Evolutionary conservation across 768 basidiomycete species (phyloP).

Genomic region (Baorangia bicolor): DNA sequence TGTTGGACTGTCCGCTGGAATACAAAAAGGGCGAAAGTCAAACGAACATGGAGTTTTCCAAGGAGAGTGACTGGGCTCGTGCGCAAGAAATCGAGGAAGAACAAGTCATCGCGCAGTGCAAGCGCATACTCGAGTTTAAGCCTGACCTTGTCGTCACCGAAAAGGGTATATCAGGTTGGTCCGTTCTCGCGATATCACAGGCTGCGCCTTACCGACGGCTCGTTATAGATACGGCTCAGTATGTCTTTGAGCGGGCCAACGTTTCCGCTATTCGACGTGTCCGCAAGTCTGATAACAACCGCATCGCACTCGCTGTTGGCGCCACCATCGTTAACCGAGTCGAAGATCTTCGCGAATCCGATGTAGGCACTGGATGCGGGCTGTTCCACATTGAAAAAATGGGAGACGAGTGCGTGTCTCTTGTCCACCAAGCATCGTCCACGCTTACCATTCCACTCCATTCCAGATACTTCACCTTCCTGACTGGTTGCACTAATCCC

Average conservation of each 20-base stretch:
- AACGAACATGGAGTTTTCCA: conserved; percentile 97
- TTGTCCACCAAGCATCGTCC: neutral
- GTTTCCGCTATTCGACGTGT: conserved; percentile 96
- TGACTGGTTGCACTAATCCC: conserved; percentile 85
- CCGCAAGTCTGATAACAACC: conserved; percentile 98
- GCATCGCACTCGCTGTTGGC: conserved; percentile 92
- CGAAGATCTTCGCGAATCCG: conserved; percentile 89
- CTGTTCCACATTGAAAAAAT: conserved; percentile 97
- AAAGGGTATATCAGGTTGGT: conserved; percentile 92
- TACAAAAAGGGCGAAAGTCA: conserved; percentile 99
- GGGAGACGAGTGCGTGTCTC: conserved; percentile 74
- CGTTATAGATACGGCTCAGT: conserved; percentile 82
- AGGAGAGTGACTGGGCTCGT: conserved; percentile 90
- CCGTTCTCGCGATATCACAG: neutral
- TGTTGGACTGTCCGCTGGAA: conserved; percentile 93
- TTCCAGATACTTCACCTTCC: conserved; percentile 93
- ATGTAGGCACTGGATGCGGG: conserved; percentile 92
- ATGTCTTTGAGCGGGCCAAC: conserved; percentile 82
- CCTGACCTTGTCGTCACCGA: conserved; percentile 95
- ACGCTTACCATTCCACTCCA: neutral
- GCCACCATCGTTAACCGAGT: conserved; percentile 96
- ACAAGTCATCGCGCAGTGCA: conserved; percentile 86
- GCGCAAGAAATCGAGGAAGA: conserved; percentile 96
- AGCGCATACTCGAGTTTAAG: conserved; percentile 87
- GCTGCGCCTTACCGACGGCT: neutral